Conservation (phyloP, 108 stramenopile genomes). For the Fragilariopsis cylindrus region DNA sequence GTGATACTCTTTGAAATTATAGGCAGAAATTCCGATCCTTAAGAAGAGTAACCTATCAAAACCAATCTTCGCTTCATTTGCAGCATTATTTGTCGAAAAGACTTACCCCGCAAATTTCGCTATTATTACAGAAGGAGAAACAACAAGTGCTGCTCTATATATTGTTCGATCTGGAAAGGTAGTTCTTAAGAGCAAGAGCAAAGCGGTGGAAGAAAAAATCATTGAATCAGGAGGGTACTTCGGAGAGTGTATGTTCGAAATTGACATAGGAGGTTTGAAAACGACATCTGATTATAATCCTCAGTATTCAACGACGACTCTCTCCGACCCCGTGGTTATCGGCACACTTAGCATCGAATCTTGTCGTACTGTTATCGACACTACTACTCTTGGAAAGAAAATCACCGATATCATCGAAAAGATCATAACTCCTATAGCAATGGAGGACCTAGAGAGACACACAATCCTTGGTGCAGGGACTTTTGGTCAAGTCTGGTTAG, state of each 20-base stretch:
- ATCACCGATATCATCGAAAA: constrained; percentile 17
- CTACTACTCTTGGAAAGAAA: constrained; percentile 62
- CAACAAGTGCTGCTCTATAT: constrained; percentile 49
- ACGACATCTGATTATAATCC: constrained; percentile 35
- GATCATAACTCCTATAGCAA: background rate
- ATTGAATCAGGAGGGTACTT: constrained; percentile 62
- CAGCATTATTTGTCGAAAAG: constrained; percentile 46
- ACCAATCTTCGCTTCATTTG: constrained; percentile 57
- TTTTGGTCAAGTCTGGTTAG: constrained; percentile 86
- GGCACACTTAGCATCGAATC: constrained; percentile 61
- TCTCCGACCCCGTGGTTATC: constrained; percentile 41
- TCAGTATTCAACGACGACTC: constrained; percentile 45
- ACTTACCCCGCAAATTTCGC: constrained; percentile 56
- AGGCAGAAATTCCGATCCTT: constrained; percentile 34
- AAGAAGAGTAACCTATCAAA: constrained; percentile 26
- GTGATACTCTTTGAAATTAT: background rate
- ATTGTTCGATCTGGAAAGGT: constrained; percentile 62
- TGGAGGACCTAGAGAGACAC: constrained; percentile 16
- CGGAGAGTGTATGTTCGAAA: constrained; percentile 65
- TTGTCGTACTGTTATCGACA: constrained; percentile 57
- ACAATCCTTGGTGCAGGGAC: constrained; percentile 64
- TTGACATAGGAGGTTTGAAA: constrained; percentile 33
- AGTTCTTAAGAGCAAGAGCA: constrained; percentile 33
- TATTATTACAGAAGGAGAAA: constrained; percentile 81
- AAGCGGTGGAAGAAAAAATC: constrained; percentile 26